Evolutionary conservation across 805 yeast genomes (phyloP), one percentile per base, ranked within the genome.

Genomic region (Barnettozyma pratensis): DNA sequence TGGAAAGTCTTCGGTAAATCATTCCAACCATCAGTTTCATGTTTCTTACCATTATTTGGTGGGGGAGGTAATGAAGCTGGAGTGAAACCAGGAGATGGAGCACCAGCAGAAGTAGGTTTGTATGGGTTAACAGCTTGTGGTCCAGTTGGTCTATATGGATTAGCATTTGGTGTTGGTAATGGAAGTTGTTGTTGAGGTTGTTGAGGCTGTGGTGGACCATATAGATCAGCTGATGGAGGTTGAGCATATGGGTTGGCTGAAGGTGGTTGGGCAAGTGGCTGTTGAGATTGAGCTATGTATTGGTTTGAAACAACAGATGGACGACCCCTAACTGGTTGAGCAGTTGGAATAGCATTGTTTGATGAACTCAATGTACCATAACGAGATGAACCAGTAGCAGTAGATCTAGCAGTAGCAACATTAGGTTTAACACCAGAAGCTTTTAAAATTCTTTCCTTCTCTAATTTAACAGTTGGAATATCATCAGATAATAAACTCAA

Each of bases 401-500:
- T 49, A 26, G 50, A 47, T 26, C 53, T 54, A 14, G 53, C 44
- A 29, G 64, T 44, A 27, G 54, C 49, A 7, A 59, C 46, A 31
- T 52, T 35, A 32, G 57, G 47, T 12, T 60, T 38, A 48, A 66
- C 65, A 42, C 75, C 76, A 12, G 81, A 72, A 7, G 96, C 96
- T 56, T 79, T 81, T 42, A 74, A 54, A 19, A 92, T 83, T 58
- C 99, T 82, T 54, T 87, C 91, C 65, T 83, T 87, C 60, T 88
- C 97, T 39, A 77, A 63, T 47, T 75, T 79, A 44, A 85, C 82
- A 28, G 83, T 87, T 40, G 85, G 86, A 57, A 83, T 80, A 46
- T 80, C 80, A 41, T 77, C 80, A 10, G 98, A 96, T 59, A 94
- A 72, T 51, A 85, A 72, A 41, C 73, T 72, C 61, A 92, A 74